Evolutionary conservation across 2,329 filamentous ascomycete genomes (phyloP).

Genomic region (Lachnellula willkommii): DNA sequence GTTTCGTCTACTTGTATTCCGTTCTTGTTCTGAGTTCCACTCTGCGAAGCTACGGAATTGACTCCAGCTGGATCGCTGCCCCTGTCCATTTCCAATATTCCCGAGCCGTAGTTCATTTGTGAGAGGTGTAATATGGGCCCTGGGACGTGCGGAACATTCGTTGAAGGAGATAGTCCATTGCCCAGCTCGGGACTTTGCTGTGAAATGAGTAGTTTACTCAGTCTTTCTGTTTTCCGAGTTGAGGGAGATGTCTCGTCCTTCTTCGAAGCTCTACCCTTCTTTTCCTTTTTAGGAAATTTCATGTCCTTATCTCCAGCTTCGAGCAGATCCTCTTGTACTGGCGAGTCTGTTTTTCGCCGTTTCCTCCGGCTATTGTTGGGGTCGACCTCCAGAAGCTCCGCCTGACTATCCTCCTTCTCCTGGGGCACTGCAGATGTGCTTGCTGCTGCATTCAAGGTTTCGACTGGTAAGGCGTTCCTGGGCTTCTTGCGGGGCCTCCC

Average conservation of each 20-base stretch:
- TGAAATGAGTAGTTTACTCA: background rate
- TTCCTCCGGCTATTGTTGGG: constrained; percentile 36
- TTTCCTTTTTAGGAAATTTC: background rate
- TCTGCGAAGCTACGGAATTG: too few species aligned
- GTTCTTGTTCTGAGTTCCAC: too few species aligned
- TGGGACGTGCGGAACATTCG: background rate
- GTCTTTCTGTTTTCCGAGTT: background rate
- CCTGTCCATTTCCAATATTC: too few species aligned
- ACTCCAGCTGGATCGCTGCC: too few species aligned
- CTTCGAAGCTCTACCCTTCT: background rate
- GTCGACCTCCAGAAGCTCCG: constrained; percentile 28
- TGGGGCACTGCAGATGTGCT: background rate
- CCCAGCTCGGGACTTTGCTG: background rate
- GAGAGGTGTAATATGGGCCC: background rate
- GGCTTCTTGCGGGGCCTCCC: background rate
- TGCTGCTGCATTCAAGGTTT: background rate
- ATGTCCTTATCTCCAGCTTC: constrained; percentile 1
- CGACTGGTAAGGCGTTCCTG: background rate
- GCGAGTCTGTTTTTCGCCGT: constrained; percentile 37
- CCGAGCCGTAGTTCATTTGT: too few species aligned
- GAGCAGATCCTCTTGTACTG: constrained; percentile 16
- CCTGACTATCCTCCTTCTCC: constrained; percentile 2
- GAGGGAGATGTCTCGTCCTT: background rate
- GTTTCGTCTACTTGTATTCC: too few species aligned
- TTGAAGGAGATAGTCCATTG: background rate